phyloP scores from a whole-genome alignment of 371 early-diverging fungal genomes.

The Rhizomucor pusillus region DNA sequence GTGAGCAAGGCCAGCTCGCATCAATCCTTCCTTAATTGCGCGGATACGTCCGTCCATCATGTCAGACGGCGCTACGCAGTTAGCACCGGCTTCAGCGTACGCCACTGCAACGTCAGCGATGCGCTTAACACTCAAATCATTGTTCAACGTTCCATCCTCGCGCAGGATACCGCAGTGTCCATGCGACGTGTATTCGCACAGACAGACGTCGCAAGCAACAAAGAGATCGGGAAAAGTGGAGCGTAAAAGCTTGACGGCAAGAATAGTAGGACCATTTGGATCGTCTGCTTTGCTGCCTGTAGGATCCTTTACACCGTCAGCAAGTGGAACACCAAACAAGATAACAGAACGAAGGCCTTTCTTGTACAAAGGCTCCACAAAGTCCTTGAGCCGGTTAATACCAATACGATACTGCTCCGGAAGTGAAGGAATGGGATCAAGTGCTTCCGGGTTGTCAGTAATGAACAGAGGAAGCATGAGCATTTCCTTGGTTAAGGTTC shows the following conservation, averaged over 20 bases:
- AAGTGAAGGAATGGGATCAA: slow-evolving; percentile 76
- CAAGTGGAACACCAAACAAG: slow-evolving; percentile 93
- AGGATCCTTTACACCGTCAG: slow-evolving; percentile 71
- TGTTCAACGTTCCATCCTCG: slow-evolving; percentile 83
- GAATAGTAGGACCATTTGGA: slow-evolving; percentile 85
- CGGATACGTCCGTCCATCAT: slow-evolving; percentile 98
- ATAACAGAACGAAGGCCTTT: slow-evolving; percentile 88
- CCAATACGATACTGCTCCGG: slow-evolving; percentile 90
- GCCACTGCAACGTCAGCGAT: slow-evolving; percentile 83
- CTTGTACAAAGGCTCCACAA: slow-evolving; percentile 79
- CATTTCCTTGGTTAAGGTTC: slow-evolving; percentile 63
- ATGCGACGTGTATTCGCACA: slow-evolving; percentile 95
- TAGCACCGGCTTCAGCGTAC: slow-evolving; percentile 87
- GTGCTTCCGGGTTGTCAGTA: slow-evolving; percentile 72
- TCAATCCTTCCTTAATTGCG: slow-evolving; percentile 84
- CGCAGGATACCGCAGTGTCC: slow-evolving; percentile 92
- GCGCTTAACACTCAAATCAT: slow-evolving; percentile 72
- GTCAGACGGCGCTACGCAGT: slow-evolving; percentile 92
- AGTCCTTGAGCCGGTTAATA: slow-evolving; percentile 69
- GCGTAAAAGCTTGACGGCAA: slow-evolving; percentile 77
- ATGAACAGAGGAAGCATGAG: slow-evolving; percentile 96
- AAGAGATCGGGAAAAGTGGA: slow-evolving; percentile 77
- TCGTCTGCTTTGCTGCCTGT: slow-evolving; percentile 83
- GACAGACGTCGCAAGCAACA: slow-evolving; percentile 94
- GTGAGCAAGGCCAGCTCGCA: slow-evolving; percentile 70